Conservation (phyloP, 768 basidiomycete genomes). For the Calocera viscosa region DNA sequence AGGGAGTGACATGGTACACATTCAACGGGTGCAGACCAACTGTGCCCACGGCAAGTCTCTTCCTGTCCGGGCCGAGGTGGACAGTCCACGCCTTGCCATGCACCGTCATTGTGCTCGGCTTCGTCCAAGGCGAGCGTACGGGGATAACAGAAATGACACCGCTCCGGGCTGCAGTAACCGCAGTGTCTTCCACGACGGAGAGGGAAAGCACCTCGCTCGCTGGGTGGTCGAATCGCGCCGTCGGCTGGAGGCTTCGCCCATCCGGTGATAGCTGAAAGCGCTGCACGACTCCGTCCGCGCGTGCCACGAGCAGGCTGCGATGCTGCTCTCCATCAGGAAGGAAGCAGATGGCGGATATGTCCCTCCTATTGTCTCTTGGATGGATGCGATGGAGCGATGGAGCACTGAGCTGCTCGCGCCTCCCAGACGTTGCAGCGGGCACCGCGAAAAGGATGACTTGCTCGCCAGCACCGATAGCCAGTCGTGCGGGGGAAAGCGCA, state of each 20-base stretch:
- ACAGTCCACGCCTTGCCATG: background rate
- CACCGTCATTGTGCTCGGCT: background rate
- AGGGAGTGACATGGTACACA: background rate
- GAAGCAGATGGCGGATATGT: background rate
- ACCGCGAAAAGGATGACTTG: background rate
- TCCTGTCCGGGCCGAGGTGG: background rate
- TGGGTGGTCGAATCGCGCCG: background rate
- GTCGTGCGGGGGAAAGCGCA: background rate
- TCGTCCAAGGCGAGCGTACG: background rate
- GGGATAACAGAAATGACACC: background rate
- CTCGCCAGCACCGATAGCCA: conserved; percentile 1
- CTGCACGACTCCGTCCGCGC: background rate
- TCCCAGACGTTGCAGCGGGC: background rate
- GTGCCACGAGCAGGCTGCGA: background rate
- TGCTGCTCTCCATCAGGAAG: background rate
- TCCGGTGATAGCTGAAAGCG: background rate
- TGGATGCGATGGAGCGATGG: background rate
- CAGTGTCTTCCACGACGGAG: background rate
- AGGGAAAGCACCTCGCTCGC: background rate
- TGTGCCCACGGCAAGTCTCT: background rate
- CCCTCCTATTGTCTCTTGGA: background rate
- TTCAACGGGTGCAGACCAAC: background rate
- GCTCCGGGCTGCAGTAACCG: background rate
- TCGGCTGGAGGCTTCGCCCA: background rate
- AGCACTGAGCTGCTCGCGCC: background rate